phyloP scores from a whole-genome alignment of 140 eudicot species.

The Stevia rebaudiana region DNA sequence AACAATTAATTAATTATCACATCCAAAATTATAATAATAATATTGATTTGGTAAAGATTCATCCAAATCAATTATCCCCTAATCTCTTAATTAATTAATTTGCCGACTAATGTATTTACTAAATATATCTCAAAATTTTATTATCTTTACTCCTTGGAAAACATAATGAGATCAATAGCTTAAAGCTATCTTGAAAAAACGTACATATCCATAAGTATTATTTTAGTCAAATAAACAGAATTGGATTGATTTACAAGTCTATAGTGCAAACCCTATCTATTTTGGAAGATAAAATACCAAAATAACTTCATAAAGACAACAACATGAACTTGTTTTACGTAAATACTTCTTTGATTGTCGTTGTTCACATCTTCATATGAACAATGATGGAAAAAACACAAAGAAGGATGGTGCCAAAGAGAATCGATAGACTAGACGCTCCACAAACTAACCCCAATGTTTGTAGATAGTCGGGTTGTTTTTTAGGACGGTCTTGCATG shows the following conservation, averaged over 20 bases:
- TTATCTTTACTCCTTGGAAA: background rate
- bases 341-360: background rate
- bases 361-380: constrained; percentile 28
- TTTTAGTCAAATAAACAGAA: background rate
- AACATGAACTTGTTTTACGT: background rate
- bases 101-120: background rate
- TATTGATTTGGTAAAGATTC: constrained; percentile 8
- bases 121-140: background rate
- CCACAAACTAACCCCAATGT: constrained; percentile 30
- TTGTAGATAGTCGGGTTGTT: constrained; percentile 25
- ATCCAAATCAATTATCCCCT: constrained; percentile 12
- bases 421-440: constrained; percentile 33
- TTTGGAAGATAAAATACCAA: too few species aligned
- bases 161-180: background rate
- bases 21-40: background rate
- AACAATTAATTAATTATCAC: background rate
- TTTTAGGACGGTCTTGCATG: constrained; percentile 11
- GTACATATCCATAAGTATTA: too few species aligned
- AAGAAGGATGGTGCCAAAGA: constrained; percentile 22
- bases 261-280: too few species aligned
- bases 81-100: background rate
- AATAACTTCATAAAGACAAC: too few species aligned
- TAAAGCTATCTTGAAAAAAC: too few species aligned
- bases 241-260: too few species aligned
- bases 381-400: constrained; percentile 30